phyloP scores from a whole-genome alignment of 305 asterid species.

The Striga hermonthica region DNA sequence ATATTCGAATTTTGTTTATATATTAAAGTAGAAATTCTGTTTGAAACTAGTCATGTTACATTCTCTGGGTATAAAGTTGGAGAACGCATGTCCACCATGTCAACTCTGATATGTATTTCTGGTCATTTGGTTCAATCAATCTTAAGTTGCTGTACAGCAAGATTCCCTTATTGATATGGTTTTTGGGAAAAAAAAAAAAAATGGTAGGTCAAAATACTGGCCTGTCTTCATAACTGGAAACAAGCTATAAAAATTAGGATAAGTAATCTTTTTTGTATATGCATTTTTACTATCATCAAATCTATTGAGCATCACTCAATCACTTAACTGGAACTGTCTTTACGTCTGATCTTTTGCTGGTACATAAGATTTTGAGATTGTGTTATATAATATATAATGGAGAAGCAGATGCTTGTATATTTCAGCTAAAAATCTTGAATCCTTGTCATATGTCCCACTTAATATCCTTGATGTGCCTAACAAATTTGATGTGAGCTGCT shows the following conservation, averaged over 20 bases:
- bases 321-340: background rate
- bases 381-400: constrained; percentile 8
- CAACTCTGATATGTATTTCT: background rate
- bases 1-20: background rate
- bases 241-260: background rate
- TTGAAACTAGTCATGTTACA: background rate
- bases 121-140: background rate
- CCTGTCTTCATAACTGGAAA: background rate
- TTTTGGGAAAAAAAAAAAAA: too few species aligned
- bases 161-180: background rate
- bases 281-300: background rate
- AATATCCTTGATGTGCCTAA: constrained; percentile 15
- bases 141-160: background rate
- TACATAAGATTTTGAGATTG: background rate
- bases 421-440: constrained; percentile 10
- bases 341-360: background rate
- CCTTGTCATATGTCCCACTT: background rate
- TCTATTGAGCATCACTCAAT: background rate
- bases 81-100: constrained; percentile 2
- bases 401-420: constrained; percentile 9
- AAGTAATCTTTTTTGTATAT: background rate
- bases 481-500: constrained; percentile 16
- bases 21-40: background rate
- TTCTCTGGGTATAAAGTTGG: constrained; percentile 1
- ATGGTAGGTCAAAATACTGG: background rate